Base-by-base conservation (phyloP, 2,329 filamentous ascomycete genomes). In the Trichoderma cornu-damae region DNA sequence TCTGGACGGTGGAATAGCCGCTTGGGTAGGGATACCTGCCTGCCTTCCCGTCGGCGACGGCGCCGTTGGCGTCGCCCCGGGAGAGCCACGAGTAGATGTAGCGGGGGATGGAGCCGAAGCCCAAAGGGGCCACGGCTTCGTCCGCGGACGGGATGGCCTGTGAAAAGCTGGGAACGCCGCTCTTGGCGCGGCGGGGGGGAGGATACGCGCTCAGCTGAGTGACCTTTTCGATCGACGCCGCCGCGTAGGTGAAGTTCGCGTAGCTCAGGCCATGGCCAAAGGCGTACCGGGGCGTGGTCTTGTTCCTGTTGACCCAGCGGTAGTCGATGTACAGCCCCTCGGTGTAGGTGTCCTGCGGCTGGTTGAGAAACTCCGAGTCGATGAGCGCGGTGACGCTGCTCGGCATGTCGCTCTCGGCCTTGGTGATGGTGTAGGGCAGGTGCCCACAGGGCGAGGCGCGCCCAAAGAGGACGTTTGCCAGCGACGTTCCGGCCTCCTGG, bases 291-390 rank as follows among this genome's bases (percentile, higher is more conserved):
- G 92, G 92, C 4, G 78, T 77, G 59, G 94, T 86, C 57, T 79
- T 77, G 55, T 86, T 72, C 68, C 87, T 89, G 75, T 96, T 91
- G 64, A 96, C 92, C 70, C 92, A 83, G 11, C 91, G 86, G 73
- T 96, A 96, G 75, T 96, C 93, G 63, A 95, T 85, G 67, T 92
- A 92, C 0, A 96, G 73, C 0, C 90, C 90, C 67, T 96, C 90
- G 1, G 79, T 80, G 68, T 94, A 96, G 62, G 90, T 85, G 64
- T 95, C 89, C 67, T 96, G 90, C 0, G 90, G 89, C 1, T 88
- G 74, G 14, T 89, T 88, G 0, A 66, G 37, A 6, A 71, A 64
- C 3, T 64, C 67, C 0, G 87, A 82, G 48, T 83, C 75, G n/a
- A 72, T 69, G 6, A 76, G 62, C 3, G 70, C 59, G 4, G 68